These are phyloP conservation scores for Lathyrus sativus DNA, from an alignment of 306 rosid species.

Conservation along the genomic window DNA sequence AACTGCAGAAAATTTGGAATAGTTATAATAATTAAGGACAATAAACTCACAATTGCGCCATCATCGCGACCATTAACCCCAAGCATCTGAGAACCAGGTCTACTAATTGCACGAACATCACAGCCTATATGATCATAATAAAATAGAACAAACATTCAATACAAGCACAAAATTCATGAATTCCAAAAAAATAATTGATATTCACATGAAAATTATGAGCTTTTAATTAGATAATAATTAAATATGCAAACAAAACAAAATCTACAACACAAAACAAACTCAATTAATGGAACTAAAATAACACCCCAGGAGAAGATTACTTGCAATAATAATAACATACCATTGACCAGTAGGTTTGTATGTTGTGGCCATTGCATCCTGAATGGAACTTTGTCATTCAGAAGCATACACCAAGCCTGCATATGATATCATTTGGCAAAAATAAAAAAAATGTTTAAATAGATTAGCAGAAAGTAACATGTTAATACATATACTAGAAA, in stretches of 20 bases:
- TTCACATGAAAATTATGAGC: slow-evolving; percentile 1
- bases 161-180: slow-evolving; percentile 17
- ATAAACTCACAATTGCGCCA: slow-evolving; percentile 85
- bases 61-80: slow-evolving; percentile 98
- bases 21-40: slow-evolving; percentile 16
- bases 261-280: slow-evolving; percentile 19
- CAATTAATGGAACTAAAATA: slow-evolving; percentile 23
- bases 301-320: not conserved
- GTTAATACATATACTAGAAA: slow-evolving; percentile 25
- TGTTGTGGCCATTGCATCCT: slow-evolving; percentile 99
- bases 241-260: slow-evolving; percentile 11
- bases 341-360: slow-evolving; percentile 88
- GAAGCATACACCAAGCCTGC: slow-evolving; percentile 98
- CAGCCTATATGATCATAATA: slow-evolving; percentile 51
- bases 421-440: slow-evolving; percentile 36
- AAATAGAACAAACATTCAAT: slow-evolving; percentile 22
- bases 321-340: slow-evolving; percentile 51
- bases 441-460: slow-evolving; percentile 29
- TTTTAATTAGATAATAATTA: slow-evolving; percentile 2
- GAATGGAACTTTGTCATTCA: slow-evolving; percentile 93
- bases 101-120: slow-evolving; percentile 84
- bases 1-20: slow-evolving; percentile 1
- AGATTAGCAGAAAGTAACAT: not conserved
- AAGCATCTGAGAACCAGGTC: slow-evolving; percentile 90
- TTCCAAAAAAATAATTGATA: not conserved